Base-by-base conservation (phyloP, 2,329 filamentous ascomycete genomes). In the Thielaviopsis populi region DNA sequence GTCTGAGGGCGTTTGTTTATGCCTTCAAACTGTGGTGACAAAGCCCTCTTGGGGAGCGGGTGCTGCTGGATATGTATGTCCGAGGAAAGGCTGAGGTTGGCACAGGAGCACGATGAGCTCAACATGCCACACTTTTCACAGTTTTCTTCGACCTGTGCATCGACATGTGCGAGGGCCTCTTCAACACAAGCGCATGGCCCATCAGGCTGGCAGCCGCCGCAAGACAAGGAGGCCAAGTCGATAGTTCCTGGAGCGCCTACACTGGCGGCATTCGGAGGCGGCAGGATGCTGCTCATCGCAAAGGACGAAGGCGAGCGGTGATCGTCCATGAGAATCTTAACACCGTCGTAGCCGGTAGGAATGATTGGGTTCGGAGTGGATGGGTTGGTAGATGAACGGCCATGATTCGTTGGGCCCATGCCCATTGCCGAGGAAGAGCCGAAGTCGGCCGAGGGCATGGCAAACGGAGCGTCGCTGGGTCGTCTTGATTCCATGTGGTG, bases 111-210 rank as follows among this genome's bases (percentile, higher is more conserved):
- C 61, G 80, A 79, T 7, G 78, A 78, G 58, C 80, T 82, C 7
- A 83, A 74, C 19, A 79, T 81, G 71, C 50, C 62, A 24, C 88
- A 91, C 64, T 83, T 83, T 59, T 80, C 83, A 71, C 87, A 91
- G 24, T 82, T 84, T 27, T 81, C 71, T 6, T 77, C 71, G 41
- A 80, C 75, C n/a, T 75, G 75, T n/a, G 77, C 75, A 58, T 77
- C 71, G 41, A 80, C 75, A n/a, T 75, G 75, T n/a, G 77, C 75
- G 58, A 85, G 74, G 37, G 78, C 81, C 66, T 82, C 77, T 24
- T 85, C 82, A 59, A 80, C 79, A 70, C 83, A 86, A 11, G 79
- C 79, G 71, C 83, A 86, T 1, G 73, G 72, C 5, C 79, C 78
- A 30, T 74, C 75, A 7, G 79, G 74, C 22, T 76, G 77, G 69